Percentiles rank a stretch among this genome's conserved stretches.
These are phyloP conservation scores for Davidsoniella virescens DNA, from an alignment of 2,329 filamentous ascomycete species.

Conservation along the genomic window DNA sequence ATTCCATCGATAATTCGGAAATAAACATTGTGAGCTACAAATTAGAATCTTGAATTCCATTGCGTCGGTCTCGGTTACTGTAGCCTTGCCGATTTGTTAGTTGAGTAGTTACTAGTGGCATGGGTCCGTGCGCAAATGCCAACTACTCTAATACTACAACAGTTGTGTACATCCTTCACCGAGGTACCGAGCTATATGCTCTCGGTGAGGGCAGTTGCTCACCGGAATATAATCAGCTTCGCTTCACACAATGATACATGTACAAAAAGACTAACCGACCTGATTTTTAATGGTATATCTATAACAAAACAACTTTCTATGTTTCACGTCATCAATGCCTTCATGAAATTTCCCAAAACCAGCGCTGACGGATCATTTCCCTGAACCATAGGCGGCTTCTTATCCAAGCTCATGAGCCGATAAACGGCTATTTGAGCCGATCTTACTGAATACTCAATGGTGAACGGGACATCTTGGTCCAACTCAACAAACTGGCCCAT, in stretches of 20 bases:
- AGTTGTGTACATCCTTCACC: neutral
- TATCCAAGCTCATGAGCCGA: slow-evolving; percentile 16
- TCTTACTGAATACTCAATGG: slow-evolving; percentile 21
- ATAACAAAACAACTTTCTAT: neutral
- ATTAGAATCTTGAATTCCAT: no score
- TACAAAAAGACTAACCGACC: no score
- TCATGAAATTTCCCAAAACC: slow-evolving; percentile 14
- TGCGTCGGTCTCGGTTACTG: no score
- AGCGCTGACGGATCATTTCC: slow-evolving; percentile 14
- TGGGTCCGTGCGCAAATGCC: neutral
- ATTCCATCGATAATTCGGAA: no score
- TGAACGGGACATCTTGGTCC: slow-evolving; percentile 21
- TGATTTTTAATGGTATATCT: no score
- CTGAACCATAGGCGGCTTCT: slow-evolving; percentile 18
- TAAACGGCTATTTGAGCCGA: slow-evolving; percentile 23
- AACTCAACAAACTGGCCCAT: slow-evolving; percentile 28
- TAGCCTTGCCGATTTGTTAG: neutral
- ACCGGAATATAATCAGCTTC: no score
- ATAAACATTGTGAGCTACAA: no score
- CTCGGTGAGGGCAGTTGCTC: neutral
- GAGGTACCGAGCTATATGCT: neutral
- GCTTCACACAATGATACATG: no score
- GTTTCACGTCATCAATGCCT: slow-evolving; percentile 13
- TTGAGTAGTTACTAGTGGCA: neutral
- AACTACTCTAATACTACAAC: no score